Conservation (phyloP, 768 basidiomycete species). For the Leccinum disarticulatum region DNA sequence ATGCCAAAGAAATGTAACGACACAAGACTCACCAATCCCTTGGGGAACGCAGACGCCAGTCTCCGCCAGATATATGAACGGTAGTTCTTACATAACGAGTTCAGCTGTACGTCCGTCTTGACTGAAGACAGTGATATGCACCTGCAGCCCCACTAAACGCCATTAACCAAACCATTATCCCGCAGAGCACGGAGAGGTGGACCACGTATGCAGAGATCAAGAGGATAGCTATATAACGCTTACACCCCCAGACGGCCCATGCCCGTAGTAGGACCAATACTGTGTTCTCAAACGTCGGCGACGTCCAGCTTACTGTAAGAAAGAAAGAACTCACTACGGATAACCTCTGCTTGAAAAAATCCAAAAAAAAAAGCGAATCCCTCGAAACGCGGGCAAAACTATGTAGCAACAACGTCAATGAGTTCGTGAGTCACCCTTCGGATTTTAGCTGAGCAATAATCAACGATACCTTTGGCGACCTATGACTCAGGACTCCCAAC, state of each 20-base stretch:
- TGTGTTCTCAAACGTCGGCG: background rate
- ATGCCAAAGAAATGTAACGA: no score
- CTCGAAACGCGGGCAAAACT: background rate
- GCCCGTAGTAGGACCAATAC: background rate
- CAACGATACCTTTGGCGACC: slow-evolving; percentile 9
- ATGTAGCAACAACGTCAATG: no score
- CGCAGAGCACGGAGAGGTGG: background rate
- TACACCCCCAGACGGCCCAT: background rate
- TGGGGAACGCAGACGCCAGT: no score
- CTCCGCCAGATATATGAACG: no score
- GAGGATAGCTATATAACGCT: background rate
- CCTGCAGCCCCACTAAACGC: rapidly evolving
- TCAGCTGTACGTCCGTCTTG: background rate
- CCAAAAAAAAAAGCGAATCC: background rate
- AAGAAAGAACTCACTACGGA: background rate
- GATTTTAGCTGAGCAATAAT: background rate
- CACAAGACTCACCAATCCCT: no score
- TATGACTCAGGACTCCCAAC: slow-evolving; percentile 10
- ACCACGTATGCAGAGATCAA: background rate
- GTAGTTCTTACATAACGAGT: no score
- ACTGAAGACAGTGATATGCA: background rate
- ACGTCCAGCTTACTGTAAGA: background rate
- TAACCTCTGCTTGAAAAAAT: slow-evolving; percentile 1
- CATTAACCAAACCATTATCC: background rate
- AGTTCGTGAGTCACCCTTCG: background rate